A percentile compares a stretch with the other conserved stretches of the same genome.
Conservation (phyloP, 2,329 filamentous ascomycete species). For the Aspergillus sp. region DNA sequence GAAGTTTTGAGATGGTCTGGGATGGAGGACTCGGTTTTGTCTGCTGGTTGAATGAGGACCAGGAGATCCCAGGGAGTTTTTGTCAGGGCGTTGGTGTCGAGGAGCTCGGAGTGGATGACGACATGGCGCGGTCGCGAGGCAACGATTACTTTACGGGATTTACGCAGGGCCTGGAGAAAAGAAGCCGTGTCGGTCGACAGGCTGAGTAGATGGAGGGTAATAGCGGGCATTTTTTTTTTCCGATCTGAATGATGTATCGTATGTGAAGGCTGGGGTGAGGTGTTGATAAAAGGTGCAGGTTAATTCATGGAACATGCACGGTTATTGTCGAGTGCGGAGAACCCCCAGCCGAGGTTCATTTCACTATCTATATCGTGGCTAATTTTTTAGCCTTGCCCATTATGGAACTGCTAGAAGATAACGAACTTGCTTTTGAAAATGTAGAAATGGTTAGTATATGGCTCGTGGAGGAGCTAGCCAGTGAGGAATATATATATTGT, state of each 20-base stretch:
- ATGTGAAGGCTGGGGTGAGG: background rate
- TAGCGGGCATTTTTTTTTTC: background rate
- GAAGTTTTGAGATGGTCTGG: conserved; percentile 15
- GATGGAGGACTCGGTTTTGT: conserved; percentile 14
- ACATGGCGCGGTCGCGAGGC: conserved; percentile 35
- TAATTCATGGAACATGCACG: background rate
- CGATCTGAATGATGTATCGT: too few relatives aligned
- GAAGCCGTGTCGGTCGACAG: conserved; percentile 22
- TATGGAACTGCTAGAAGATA: too few relatives aligned
- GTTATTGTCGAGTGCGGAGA: background rate
- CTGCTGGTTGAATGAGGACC: conserved; percentile 25
- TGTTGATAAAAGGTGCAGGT: background rate
- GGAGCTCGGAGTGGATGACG: conserved; percentile 32
- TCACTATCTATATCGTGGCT: too few relatives aligned
- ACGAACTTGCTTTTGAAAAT: too few relatives aligned
- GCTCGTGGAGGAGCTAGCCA: too few relatives aligned
- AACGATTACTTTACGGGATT: conserved; percentile 27
- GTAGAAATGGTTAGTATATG: too few relatives aligned
- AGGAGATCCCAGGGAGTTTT: conserved; percentile 35
- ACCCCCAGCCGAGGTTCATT: background rate
- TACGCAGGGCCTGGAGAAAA: conserved; percentile 26
- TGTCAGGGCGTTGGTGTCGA: conserved; percentile 29
- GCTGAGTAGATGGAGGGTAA: conserved; percentile 30
- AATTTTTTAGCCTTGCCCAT: too few relatives aligned
- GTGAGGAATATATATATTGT: too few relatives aligned